Percentiles rank a stretch among this genome's conserved stretches.
These are phyloP conservation scores for Geranium rotundifolium DNA, from an alignment of 345 rosid species.

Conservation along the genomic window DNA sequence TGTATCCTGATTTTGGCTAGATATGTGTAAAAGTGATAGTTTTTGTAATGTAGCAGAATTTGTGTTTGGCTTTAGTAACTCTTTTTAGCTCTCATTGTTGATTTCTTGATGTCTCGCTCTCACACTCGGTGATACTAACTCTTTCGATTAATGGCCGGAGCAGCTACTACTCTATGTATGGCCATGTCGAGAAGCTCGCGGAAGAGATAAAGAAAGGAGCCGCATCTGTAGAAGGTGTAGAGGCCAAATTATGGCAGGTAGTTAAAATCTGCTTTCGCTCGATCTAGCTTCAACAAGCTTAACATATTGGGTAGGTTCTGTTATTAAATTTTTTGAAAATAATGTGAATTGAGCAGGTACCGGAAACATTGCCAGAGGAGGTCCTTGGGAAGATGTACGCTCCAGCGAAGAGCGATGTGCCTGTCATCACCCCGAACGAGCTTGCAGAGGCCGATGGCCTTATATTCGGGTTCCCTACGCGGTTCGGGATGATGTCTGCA, in stretches of 20 bases:
- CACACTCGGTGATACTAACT: too few species aligned
- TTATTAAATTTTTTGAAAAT: neutral
- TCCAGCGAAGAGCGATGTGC: slow-evolving; percentile 45
- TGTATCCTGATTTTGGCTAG: too few species aligned
- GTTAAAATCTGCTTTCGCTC: too few species aligned
- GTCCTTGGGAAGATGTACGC: slow-evolving; percentile 58
- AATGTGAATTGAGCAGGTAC: slow-evolving; percentile 28
- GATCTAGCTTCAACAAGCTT: too few species aligned
- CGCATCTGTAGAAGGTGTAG: slow-evolving; percentile 56
- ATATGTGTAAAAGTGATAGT: too few species aligned
- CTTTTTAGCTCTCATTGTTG: too few species aligned
- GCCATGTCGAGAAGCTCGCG: slow-evolving; percentile 61
- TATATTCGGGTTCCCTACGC: slow-evolving; percentile 60
- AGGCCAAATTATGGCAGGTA: slow-evolving; percentile 57
- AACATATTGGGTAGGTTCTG: too few species aligned
- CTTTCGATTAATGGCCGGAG: slow-evolving; percentile 1
- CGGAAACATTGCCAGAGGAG: slow-evolving; percentile 52
- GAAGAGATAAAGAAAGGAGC: slow-evolving; percentile 63
- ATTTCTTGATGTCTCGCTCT: too few species aligned
- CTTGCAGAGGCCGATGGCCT: slow-evolving; percentile 55
- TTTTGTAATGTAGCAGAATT: too few species aligned
- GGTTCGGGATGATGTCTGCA: slow-evolving; percentile 73
- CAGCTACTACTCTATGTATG: slow-evolving; percentile 73
- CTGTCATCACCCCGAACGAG: slow-evolving; percentile 39
- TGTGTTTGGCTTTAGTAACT: too few species aligned